phyloP scores from a whole-genome alignment of 352 stramenopile genomes.

The Pythium grandisporangium region DNA sequence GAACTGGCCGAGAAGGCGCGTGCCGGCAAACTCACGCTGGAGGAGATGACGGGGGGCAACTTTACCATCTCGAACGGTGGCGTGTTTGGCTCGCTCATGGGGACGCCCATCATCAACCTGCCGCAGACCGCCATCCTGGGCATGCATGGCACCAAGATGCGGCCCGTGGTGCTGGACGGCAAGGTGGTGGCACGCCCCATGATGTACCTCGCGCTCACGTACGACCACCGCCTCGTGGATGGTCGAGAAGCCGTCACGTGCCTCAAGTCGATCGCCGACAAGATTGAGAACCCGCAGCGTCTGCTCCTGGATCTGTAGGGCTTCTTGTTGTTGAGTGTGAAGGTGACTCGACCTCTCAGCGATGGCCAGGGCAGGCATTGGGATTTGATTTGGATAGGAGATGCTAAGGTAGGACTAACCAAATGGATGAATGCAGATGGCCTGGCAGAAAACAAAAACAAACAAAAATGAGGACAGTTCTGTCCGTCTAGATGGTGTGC shows the following conservation, averaged over 20 bases:
- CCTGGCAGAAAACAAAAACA: no score
- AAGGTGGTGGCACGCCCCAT: constrained; percentile 96
- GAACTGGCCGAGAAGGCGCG: constrained; percentile 85
- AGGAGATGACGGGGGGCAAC: constrained; percentile 95
- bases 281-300: constrained; percentile 95
- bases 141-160: constrained; percentile 99
- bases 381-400: no score
- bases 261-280: constrained; percentile 96
- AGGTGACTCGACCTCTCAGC: no score
- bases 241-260: constrained; percentile 98
- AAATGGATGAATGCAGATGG: no score
- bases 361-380: no score
- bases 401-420: no score
- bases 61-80: constrained; percentile 99
- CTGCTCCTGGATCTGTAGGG: constrained; percentile 96
- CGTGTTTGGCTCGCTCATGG: constrained; percentile 98
- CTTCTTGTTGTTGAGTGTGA: no score
- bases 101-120: constrained; percentile 99
- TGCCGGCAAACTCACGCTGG: constrained; percentile 65
- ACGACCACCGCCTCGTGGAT: constrained; percentile 99
- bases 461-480: no score
- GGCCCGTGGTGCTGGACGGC: constrained; percentile 91
- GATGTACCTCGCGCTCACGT: constrained; percentile 99
- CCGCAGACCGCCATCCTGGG: constrained; percentile 98
- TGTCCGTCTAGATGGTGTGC: no score